Conservation (phyloP, 1,284 basidiomycete species). For the Wallemia ichthyophaga region DNA sequence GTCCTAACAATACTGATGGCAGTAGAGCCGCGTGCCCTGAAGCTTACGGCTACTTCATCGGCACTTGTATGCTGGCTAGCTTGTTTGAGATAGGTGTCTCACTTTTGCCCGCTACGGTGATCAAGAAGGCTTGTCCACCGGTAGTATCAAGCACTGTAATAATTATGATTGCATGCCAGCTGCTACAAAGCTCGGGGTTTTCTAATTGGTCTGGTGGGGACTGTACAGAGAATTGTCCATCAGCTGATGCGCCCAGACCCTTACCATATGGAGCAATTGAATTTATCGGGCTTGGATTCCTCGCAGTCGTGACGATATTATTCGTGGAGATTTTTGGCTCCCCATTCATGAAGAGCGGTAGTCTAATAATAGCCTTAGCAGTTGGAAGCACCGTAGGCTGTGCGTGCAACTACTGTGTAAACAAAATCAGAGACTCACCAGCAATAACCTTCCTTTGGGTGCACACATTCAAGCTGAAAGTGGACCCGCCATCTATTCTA, state of each 20-base stretch:
- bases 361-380: slow-evolving; percentile 15
- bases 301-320: slow-evolving; percentile 14
- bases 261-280: slow-evolving; percentile 37
- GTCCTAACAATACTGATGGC: slow-evolving; percentile 34
- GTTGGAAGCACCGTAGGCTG: slow-evolving; percentile 30
- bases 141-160: slow-evolving; percentile 30
- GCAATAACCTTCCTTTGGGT: slow-evolving; percentile 48
- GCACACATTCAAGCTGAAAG: slow-evolving; percentile 36
- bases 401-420: slow-evolving; percentile 36
- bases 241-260: slow-evolving; percentile 28
- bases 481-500: slow-evolving; percentile 51
- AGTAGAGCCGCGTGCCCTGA: slow-evolving; percentile 38
- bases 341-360: slow-evolving; percentile 40
- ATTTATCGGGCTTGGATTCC: slow-evolving; percentile 56
- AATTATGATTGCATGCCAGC: slow-evolving; percentile 2
- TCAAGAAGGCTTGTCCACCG: slow-evolving; percentile 29
- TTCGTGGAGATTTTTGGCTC: slow-evolving; percentile 32
- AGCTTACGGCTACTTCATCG: slow-evolving; percentile 43
- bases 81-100: slow-evolving; percentile 42
- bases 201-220: slow-evolving; percentile 20
- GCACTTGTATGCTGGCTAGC: slow-evolving; percentile 28
- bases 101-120: slow-evolving; percentile 17
- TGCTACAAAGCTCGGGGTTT: slow-evolving; percentile 8
- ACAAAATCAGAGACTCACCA: slow-evolving; percentile 30
- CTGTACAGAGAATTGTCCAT: slow-evolving; percentile 36